Base-by-base conservation (phyloP, 768 basidiomycete genomes). In the Royoungia palumana region DNA sequence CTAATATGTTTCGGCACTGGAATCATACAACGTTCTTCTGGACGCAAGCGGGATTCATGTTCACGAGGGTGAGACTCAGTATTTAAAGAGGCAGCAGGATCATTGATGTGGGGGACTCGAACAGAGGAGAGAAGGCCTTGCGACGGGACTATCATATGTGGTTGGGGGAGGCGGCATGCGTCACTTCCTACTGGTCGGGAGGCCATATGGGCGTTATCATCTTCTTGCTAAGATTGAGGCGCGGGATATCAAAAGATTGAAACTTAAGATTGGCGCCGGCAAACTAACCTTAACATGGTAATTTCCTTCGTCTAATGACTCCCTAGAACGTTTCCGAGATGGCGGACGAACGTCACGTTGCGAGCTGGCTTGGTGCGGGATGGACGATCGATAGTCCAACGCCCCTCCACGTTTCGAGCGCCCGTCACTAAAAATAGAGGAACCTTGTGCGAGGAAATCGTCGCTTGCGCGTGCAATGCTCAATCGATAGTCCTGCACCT, bases 301-400 rank as follows among this genome's bases (percentile, higher is more conserved):
- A 57, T 37, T 51, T 38, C 41, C 49, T 13, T 61, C 61, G 21
- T 64, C 68, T 51, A 66, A 50, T 35, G 47, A 42, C 43, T 69
- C 68, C 35, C 61, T 66, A 12, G 66, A 68, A 30, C 66, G 66
- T 56, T 67, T 67, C 38, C 64, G 69, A 1, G 68, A 58, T 14
- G 64, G 62, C 16, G 61, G 52, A 37, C 50, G 63, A 46, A 52
- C 5, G 37, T 53, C 53, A 35, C 43, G 56, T 30, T 53, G 53
- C 36, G 59, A 50, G 40, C 32, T 58, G n/a, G 55, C 17, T 8
- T 48, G 65, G 17, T 44, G 54, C 38, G 49, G 49, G 14, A 54
- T 21, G 35, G 59, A 37, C 17, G 53, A 28, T 8, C 47, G 50
- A 44, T 55, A 56, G 11, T 62, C 61, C 35, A 63, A 19, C 17